These are phyloP conservation scores for Vanderwaltozyma verrucispora DNA, from an alignment of 805 yeast species.

Conservation along the genomic window DNA sequence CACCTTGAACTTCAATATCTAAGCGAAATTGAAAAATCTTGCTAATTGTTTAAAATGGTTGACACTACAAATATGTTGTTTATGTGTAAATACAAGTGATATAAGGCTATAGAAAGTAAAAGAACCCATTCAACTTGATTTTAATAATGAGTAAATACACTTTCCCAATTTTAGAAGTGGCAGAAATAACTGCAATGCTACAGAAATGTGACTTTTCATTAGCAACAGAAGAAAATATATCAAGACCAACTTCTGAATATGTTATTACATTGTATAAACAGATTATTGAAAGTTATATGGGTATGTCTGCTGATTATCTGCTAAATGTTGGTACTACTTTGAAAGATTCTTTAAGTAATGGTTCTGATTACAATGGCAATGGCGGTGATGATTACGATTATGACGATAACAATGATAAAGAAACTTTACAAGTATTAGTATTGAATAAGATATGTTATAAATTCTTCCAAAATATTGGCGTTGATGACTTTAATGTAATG, in stretches of 20 bases:
- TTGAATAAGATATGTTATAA: conserved; percentile 49
- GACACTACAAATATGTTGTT: too few species aligned
- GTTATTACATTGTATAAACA: conserved; percentile 48
- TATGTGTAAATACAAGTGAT: too few species aligned
- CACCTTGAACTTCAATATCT: too few species aligned
- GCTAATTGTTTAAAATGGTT: too few species aligned
- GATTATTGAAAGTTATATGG: conserved; percentile 50
- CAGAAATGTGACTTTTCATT: conserved; percentile 48
- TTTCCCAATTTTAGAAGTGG: conserved; percentile 52
- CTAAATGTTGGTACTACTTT: conserved; percentile 15
- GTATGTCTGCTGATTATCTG: conserved; percentile 25
- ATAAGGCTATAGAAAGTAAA: too few species aligned
- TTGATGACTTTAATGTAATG: conserved; percentile 62
- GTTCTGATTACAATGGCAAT: conserved; percentile 7
- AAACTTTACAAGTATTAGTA: conserved; percentile 41
- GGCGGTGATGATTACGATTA: conserved; percentile 14
- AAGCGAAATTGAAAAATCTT: too few species aligned
- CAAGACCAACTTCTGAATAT: conserved; percentile 48
- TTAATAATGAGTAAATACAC: conserved; percentile 32
- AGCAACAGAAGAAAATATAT: conserved; percentile 49
- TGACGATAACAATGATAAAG: conserved; percentile 13
- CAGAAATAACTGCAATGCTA: conserved; percentile 49
- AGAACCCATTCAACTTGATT: too few species aligned
- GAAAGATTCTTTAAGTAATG: conserved; percentile 20
- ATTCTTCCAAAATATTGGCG: conserved; percentile 63